Base-by-base conservation (phyloP, 1,284 basidiomycete genomes). In the Boletus mariae region DNA sequence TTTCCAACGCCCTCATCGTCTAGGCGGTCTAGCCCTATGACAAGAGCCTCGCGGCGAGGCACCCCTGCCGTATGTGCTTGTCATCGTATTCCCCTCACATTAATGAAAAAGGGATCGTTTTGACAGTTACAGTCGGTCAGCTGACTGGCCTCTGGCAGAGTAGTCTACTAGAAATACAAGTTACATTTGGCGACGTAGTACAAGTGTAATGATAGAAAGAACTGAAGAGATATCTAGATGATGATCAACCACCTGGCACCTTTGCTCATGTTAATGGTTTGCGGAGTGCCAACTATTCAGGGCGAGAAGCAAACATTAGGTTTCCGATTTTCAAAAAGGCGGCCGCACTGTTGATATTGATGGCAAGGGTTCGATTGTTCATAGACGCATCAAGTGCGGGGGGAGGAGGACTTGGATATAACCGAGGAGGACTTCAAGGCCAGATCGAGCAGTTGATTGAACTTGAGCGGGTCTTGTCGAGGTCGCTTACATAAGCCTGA, bases 21-120 rank as follows among this genome's bases (percentile, higher is more conserved):
- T 56, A 61, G 75, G 66, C 60, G 71, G 59, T 70, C 75, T 56
- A 77, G 75, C 60, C 76, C 75, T 5, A 65, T 70, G 51, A 69
- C 76, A 55, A 67, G 68, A 50, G 56, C 54, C 41, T 73, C 73
- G 45, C 63, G 63, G 58, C 58, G 59, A 54, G 51, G 59, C 37
- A 59, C 57, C 45, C 59, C 62, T 63, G 52, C 57, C 32, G 69
- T 71, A 57, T 54, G 65, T 65, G 15, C 42, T 57, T 54, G 47
- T 47, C 45, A 54, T 49, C 45, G 47, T 54, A 31, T 58, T 56
- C 53, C 55, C 49, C 53, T 51, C 52, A 67, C 49, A 67, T 69
- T 59, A 67, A 66, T 69, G 60, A 65, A 61, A 56, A 25, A 43
- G 41, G 34, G 35, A 41, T 55, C 42, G 35, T 40, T 56, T 42